Evolutionary conservation across 2,329 filamentous ascomycete genomes (phyloP).

Genomic region (Colletotrichum sp.): DNA sequence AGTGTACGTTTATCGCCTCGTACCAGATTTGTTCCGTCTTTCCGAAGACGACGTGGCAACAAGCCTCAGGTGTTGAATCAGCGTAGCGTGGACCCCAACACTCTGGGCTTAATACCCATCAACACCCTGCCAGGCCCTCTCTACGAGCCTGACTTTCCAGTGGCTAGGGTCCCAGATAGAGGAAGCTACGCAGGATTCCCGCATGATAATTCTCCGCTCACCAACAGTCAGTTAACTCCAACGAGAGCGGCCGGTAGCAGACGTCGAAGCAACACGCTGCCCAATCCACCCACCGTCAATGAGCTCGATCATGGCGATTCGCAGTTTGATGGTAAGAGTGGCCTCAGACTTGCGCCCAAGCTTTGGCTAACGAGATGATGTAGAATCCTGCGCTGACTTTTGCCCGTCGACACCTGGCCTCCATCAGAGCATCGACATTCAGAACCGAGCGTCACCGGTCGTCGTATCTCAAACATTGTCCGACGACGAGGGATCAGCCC

Average conservation of each 20-base stretch:
- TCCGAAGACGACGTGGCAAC: not conserved
- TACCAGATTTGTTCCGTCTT: not conserved
- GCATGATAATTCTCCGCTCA: not conserved
- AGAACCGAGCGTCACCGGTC: not conserved
- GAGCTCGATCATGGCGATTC: not conserved
- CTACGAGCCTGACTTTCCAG: not conserved
- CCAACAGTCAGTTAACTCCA: not conserved
- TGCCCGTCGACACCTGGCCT: not conserved
- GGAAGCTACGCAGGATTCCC: not conserved
- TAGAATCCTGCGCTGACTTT: not conserved
- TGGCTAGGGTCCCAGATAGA: not conserved
- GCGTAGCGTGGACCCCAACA: not conserved
- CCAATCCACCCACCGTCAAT: not conserved
- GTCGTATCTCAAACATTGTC: not conserved
- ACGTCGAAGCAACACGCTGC: not conserved
- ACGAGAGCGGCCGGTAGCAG: not conserved
- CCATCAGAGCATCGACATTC: not conserved
- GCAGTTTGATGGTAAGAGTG: not conserved
- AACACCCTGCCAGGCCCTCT: not conserved
- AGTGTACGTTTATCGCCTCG: not conserved
- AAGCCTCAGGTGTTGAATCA: conserved; percentile 9
- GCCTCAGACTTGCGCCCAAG: not conserved
- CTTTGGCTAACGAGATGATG: not conserved
- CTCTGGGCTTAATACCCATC: not conserved
- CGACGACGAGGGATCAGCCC: not conserved